These are phyloP conservation scores for Millerozyma acaciae DNA, from an alignment of 805 yeast genomes.

Conservation along the genomic window DNA sequence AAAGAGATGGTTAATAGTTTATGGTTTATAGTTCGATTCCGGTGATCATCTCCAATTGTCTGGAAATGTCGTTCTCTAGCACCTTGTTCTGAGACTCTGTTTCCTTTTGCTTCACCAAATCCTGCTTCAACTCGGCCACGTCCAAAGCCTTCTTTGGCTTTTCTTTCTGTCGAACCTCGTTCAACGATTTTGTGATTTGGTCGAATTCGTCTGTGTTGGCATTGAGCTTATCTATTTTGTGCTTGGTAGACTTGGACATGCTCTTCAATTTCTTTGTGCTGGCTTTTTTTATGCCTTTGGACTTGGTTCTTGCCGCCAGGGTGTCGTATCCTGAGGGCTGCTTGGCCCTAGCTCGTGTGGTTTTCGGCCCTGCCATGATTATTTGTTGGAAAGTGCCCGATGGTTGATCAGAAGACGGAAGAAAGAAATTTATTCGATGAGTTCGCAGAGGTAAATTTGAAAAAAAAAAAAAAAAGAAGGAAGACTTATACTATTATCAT, in stretches of 20 bases:
- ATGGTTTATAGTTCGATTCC: conserved; percentile 36
- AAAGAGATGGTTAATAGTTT: too few relatives aligned
- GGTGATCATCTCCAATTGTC: conserved; percentile 46
- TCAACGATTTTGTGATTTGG: conserved; percentile 17
- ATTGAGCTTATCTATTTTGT: conserved; percentile 31
- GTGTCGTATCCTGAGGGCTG: too few relatives aligned
- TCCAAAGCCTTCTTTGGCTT: conserved; percentile 30
- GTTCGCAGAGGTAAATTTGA: too few relatives aligned
- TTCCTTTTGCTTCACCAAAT: conserved; percentile 35
- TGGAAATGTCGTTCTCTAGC: conserved; percentile 39
- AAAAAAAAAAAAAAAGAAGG: not conserved
- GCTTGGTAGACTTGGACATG: conserved; percentile 28
- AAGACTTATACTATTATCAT: not conserved
- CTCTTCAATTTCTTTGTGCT: conserved; percentile 12
- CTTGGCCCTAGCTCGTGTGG: too few relatives aligned
- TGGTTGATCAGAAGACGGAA: too few relatives aligned
- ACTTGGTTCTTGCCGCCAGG: not conserved
- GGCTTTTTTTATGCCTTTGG: conserved; percentile 4
- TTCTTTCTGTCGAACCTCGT: conserved; percentile 2
- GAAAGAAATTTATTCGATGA: too few relatives aligned
- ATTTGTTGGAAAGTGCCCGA: too few relatives aligned
- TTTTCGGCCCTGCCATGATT: too few relatives aligned
- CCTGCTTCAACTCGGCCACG: conserved; percentile 31
- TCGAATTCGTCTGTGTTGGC: conserved; percentile 21
- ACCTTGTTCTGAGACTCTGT: conserved; percentile 23